Evolutionary conservation across 116 monocot species (phyloP), one percentile per base, ranked within the genome.

Genomic region (Zostera marina): DNA sequence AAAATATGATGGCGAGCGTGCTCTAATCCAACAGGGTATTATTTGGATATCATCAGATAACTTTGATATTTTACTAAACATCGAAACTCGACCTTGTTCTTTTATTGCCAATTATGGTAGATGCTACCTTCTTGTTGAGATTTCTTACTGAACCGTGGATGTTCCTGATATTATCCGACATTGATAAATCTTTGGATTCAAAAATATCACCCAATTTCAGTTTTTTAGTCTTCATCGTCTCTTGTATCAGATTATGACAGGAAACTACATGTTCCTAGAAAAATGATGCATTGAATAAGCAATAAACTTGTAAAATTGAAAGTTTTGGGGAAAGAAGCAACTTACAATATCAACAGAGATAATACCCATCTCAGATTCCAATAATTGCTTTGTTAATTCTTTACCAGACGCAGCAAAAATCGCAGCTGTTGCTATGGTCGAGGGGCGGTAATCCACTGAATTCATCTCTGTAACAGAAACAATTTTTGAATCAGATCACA

Each of bases 221-320:
- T 63, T 66, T 65, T 67, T 62, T 63, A 60, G 46, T 81, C 54
- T 59, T 52, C 51, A 78, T 62, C 65, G 77, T 70, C 43, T 80
- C 77, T 74, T 32, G 32, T 3, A 79, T 74, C 66, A 68, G 41
- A 52, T 58, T 75, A 54, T 91, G 82, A 79, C 82, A 91, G 60
- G 78, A 74, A 63, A 73, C 71, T 44, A 79, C 78, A 61, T 76
- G 71, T 17, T 73, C 84, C 84, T 89, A 75, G 43, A 15, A 67
- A 52, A 1, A 17, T 17, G 20, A 21, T 20, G 20, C 4, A 8
- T 15, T 20, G 19, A 7, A 14, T 9, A 1, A 52, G 21, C 9
- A 13, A 20, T 24, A 16, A n/a, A 62, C 24, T 22, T 53, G 42
- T 42, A 10, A 15, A 9, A 10, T 8, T 19, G 40, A 42, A 39